Conservation (phyloP, 495 filamentous ascomycete genomes). For the Penicillium bialowiezense region DNA sequence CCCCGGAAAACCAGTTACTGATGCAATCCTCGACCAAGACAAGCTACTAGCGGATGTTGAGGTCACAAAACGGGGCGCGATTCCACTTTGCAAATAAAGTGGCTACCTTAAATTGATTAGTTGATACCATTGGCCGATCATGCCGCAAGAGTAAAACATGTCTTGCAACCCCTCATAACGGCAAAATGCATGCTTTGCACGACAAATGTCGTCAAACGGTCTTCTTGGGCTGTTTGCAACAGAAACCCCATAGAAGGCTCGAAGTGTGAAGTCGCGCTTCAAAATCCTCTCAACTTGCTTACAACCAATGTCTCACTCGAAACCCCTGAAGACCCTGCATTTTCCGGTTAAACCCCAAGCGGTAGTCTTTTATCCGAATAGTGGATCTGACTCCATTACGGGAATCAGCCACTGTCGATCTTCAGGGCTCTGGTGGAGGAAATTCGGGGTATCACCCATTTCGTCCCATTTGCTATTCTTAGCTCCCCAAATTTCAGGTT, state of each 20-base stretch:
- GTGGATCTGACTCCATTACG: not conserved
- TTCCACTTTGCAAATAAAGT: slow-evolving; percentile 5
- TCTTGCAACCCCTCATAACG: slow-evolving; percentile 7
- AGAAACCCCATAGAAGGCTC: not conserved
- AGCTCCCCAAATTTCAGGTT: not conserved
- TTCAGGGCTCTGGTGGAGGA: not conserved
- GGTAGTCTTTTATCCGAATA: not conserved
- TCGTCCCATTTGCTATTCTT: not conserved
- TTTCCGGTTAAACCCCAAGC: not conserved
- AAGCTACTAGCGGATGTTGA: slow-evolving; percentile 1
- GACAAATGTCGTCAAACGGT: not conserved
- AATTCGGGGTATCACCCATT: not conserved
- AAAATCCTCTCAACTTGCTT: not conserved
- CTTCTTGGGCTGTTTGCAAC: not conserved
- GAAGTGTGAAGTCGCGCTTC: not conserved
- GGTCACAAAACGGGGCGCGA: slow-evolving; percentile 1
- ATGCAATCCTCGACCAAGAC: slow-evolving; percentile 10
- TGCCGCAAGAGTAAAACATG: slow-evolving; percentile 13
- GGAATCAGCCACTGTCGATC: slow-evolving; percentile 9
- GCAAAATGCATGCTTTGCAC: not conserved
- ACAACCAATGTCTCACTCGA: not conserved
- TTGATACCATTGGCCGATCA: slow-evolving; percentile 7
- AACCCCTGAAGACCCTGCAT: not conserved
- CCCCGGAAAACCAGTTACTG: not conserved
- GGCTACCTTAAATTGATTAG: not conserved